phyloP scores from a whole-genome alignment of 176 grass and related monocot species.

The Carex myosuroides region DNA sequence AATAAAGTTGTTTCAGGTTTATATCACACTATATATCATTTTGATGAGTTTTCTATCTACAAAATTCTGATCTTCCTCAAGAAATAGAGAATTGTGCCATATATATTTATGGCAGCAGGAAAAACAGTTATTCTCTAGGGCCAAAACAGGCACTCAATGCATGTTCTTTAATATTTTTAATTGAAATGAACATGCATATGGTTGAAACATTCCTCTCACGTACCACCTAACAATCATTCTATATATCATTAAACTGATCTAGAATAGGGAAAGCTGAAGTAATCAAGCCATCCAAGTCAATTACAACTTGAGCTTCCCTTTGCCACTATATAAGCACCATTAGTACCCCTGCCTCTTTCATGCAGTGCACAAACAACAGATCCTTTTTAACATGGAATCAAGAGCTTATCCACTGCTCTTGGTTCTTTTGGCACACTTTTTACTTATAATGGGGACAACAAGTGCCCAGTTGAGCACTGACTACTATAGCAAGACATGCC shows the following conservation, averaged over 20 bases:
- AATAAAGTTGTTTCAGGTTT: background rate
- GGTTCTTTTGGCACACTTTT: background rate
- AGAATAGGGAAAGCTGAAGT: background rate
- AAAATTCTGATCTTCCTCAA: no score
- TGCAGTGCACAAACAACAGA: background rate
- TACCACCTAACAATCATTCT: background rate
- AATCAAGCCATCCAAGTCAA: background rate
- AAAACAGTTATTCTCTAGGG: background rate
- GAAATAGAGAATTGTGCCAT: no score
- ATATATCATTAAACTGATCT: background rate
- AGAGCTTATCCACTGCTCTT: background rate
- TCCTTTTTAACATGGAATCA: conserved; percentile 1
- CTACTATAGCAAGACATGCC: conserved; percentile 58
- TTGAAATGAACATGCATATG: background rate
- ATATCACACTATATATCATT: background rate
- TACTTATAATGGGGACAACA: conserved; percentile 15
- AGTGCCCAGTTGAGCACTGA: conserved; percentile 11
- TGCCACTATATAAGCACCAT: conserved; percentile 9
- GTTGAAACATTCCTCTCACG: background rate
- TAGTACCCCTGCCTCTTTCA: background rate
- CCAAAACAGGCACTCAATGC: background rate
- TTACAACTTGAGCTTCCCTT: background rate
- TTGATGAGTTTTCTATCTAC: no score
- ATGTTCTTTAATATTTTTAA: background rate
- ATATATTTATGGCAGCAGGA: no score